A percentile compares a stretch with the other conserved stretches of the same genome.
Evolutionary conservation across 352 stramenopile species (phyloP).

Genomic region (Pythium dissotocum): DNA sequence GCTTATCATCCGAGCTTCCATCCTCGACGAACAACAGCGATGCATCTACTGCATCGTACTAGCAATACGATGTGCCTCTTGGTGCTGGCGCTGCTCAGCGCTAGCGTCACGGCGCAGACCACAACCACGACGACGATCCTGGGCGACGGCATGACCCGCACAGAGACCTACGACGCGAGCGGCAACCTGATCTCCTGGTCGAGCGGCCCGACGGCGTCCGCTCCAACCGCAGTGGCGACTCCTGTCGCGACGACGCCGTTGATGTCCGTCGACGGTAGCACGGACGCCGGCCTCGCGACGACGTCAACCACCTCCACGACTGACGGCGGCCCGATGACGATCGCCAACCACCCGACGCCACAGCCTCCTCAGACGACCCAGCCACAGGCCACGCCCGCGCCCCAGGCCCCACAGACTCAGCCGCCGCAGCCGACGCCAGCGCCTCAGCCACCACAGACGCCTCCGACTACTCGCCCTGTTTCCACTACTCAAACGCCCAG

Average conservation of each 20-base stretch:
- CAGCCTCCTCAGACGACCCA: not conserved
- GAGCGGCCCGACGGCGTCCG: not conserved
- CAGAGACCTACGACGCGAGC: not conserved
- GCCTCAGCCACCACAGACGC: conserved; percentile 12
- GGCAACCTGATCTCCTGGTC: conserved; percentile 9
- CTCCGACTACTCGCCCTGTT: not conserved
- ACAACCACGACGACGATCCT: conserved; percentile 12
- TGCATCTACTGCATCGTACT: not conserved
- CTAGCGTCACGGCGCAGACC: not conserved
- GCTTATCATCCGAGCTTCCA: conserved; percentile 14
- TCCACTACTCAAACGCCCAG: not conserved
- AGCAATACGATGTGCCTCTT: not conserved
- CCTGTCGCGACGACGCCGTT: not conserved
- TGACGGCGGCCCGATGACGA: conserved; percentile 19
- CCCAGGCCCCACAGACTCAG: conserved; percentile 5
- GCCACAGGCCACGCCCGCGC: not conserved
- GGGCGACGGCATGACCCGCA: conserved; percentile 7
- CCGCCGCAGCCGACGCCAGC: not conserved
- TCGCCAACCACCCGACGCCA: not conserved
- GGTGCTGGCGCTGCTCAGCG: conserved; percentile 1
- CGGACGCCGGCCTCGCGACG: conserved; percentile 12
- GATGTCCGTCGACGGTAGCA: not conserved
- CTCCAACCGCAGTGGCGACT: not conserved
- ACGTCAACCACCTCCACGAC: not conserved
- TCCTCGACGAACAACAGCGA: not conserved